Evolutionary conservation across 164 flowering plant species (phyloP).

Genomic region (Euptelea pleiosperma): DNA sequence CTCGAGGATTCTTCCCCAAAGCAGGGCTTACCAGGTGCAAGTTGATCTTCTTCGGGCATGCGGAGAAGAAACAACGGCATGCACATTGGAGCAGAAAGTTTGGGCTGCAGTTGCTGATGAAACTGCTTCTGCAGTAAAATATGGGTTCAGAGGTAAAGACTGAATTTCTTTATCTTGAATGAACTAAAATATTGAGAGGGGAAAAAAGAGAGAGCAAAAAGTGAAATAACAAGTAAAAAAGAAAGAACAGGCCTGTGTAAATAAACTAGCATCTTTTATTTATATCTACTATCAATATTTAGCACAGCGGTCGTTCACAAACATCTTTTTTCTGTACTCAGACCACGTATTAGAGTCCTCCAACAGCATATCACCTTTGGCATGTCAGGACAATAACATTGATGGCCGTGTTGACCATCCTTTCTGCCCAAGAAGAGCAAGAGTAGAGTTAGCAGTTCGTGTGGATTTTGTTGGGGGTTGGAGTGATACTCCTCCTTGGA

Average conservation of each 20-base stretch:
- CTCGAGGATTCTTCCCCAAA: slow-evolving; percentile 70
- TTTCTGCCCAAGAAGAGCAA: slow-evolving; percentile 40
- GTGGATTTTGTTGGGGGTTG: slow-evolving; percentile 99
- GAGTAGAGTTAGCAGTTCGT: slow-evolving; percentile 88
- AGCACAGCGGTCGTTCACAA: no score
- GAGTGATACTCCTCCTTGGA: slow-evolving; percentile 99
- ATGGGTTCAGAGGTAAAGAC: slow-evolving; percentile 68
- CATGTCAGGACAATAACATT: slow-evolving; percentile 15
- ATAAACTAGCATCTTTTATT: no score
- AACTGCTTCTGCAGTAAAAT: slow-evolving; percentile 90
- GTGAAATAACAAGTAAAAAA: not conserved
- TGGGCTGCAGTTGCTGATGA: slow-evolving; percentile 95
- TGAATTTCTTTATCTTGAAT: not conserved
- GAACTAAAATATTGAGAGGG: not conserved
- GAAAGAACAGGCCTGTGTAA: not conserved
- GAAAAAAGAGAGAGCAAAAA: not conserved
- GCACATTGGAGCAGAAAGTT: slow-evolving; percentile 57
- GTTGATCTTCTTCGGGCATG: slow-evolving; percentile 89
- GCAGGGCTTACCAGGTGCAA: slow-evolving; percentile 88
- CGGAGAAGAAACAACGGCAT: slow-evolving; percentile 46
- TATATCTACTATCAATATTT: no score
- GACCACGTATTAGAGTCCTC: slow-evolving; percentile 43
- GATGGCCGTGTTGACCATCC: slow-evolving; percentile 22
- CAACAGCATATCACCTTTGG: slow-evolving; percentile 17
- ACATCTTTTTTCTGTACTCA: slow-evolving; percentile 19